phyloP scores from a whole-genome alignment of 2,329 filamentous ascomycete genomes.

The Phialophora chinensis region DNA sequence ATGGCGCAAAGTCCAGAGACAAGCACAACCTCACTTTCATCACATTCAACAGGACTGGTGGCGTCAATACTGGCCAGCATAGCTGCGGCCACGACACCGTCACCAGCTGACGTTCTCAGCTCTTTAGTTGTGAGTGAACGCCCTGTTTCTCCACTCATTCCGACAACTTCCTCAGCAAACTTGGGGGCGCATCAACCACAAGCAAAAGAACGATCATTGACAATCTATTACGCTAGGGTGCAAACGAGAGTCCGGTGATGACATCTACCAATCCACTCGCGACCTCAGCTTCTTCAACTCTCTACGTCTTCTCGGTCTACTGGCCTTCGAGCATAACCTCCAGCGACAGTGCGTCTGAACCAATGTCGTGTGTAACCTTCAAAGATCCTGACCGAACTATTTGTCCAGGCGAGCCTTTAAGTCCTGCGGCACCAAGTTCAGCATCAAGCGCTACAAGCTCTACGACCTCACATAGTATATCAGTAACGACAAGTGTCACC shows the following conservation, averaged over 20 bases:
- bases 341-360: constrained; percentile 1
- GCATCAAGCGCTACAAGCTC: neutral
- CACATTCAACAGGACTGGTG: neutral
- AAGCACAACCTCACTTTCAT: neutral
- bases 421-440: neutral
- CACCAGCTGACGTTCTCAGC: neutral
- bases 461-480: neutral
- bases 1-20: neutral
- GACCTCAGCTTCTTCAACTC: neutral
- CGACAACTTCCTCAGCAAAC: neutral
- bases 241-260: neutral
- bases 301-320: neutral
- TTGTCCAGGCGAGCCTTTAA: constrained; percentile 8
- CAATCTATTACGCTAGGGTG: neutral
- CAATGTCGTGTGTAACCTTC: constrained; percentile 9
- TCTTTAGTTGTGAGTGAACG: neutral
- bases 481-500: constrained; percentile 1
- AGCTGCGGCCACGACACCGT: neutral
- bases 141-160: neutral
- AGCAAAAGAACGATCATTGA: neutral
- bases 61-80: neutral
- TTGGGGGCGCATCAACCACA: neutral
- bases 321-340: neutral
- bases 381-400: constrained; percentile 8
- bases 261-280: neutral